phyloP scores from a whole-genome alignment of 495 filamentous ascomycete genomes.

The Neurospora africana region DNA sequence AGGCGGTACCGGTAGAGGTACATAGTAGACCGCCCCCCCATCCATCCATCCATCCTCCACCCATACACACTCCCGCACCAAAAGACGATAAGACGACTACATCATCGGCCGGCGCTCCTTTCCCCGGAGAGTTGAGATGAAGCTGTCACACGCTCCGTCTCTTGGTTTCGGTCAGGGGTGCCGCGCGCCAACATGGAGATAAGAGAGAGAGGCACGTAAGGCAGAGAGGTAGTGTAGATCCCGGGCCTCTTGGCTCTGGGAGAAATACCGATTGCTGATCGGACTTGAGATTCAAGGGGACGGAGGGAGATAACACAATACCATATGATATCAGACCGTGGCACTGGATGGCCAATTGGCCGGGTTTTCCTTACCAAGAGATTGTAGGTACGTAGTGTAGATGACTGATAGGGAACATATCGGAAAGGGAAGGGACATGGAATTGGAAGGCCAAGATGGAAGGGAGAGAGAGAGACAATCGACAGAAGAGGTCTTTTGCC shows the following conservation, averaged over 20 bases:
- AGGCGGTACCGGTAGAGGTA: neutral
- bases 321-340: neutral
- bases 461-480: neutral
- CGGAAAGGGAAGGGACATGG: neutral
- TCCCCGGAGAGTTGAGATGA: neutral
- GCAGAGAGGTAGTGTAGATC: neutral
- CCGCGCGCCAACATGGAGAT: neutral
- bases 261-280: neutral
- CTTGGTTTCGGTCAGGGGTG: neutral
- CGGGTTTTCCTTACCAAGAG: neutral
- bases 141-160: neutral
- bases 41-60: neutral
- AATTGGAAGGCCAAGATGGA: neutral
- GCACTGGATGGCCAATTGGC: neutral
- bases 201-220: neutral
- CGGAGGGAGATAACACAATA: neutral
- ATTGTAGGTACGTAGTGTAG: neutral
- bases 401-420: neutral
- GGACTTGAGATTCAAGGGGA: neutral
- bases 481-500: neutral
- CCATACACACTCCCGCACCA: neutral
- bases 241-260: neutral
- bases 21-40: neutral
- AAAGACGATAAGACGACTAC: neutral
- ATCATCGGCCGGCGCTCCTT: neutral